phyloP scores from a whole-genome alignment of 2,329 filamentous ascomycete species.

The Botrytis pseudocinerea region DNA sequence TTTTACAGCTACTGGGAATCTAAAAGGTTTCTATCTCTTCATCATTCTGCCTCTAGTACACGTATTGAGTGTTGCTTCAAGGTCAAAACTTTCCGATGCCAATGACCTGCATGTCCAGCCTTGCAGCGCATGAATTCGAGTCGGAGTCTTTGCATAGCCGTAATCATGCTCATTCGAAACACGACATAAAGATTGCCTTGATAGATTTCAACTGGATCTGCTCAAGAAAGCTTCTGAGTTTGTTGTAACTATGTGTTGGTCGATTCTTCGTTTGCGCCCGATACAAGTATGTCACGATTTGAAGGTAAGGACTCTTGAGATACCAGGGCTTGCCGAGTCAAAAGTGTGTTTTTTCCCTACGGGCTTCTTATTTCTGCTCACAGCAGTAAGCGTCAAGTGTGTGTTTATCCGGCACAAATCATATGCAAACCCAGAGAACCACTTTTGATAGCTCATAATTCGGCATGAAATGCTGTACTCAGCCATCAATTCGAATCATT shows the following conservation, averaged over 20 bases:
- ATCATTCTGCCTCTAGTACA: too few species aligned
- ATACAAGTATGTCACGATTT: neutral
- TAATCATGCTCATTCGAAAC: too few species aligned
- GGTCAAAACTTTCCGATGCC: neutral
- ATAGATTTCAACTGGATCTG: neutral
- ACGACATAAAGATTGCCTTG: neutral
- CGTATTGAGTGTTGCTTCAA: neutral
- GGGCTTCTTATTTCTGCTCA: neutral
- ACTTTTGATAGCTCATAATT: neutral
- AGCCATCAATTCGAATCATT: neutral
- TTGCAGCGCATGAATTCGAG: neutral
- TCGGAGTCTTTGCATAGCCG: too few species aligned
- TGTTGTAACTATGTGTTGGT: neutral
- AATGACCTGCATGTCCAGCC: neutral
- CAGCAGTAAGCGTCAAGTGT: neutral
- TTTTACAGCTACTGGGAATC: too few species aligned
- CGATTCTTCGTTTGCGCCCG: neutral
- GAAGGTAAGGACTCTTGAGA: too few species aligned
- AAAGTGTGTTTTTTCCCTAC: neutral
- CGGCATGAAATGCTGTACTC: neutral
- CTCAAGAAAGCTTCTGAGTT: too few species aligned
- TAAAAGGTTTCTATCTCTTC: neutral
- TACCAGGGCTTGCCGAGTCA: neutral
- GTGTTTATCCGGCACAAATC: constrained; percentile 4
- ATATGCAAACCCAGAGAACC: neutral